Conservation (phyloP, 2,329 filamentous ascomycete species). For the Fusarium penzigii region DNA sequence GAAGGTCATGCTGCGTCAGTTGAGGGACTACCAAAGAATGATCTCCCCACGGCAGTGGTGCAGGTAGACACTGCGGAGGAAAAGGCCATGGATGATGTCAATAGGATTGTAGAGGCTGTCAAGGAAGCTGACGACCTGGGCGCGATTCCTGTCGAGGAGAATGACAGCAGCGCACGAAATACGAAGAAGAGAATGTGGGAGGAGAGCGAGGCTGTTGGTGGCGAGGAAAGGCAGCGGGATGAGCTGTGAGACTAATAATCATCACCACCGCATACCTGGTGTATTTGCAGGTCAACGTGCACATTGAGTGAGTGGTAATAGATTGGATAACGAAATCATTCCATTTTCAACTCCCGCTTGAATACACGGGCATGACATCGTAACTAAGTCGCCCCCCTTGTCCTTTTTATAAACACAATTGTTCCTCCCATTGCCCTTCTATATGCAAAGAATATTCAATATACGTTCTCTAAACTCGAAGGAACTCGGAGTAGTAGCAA, state of each 20-base stretch:
- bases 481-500: not conserved
- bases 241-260: slow-evolving; percentile 34
- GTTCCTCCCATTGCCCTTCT: not conserved
- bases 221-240: slow-evolving; percentile 38
- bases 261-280: not conserved
- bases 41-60: slow-evolving; percentile 53
- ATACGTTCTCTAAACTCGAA: not conserved
- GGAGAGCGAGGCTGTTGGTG: slow-evolving; percentile 23
- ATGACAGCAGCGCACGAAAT: slow-evolving; percentile 19
- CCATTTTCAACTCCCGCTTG: not conserved
- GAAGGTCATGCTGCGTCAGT: slow-evolving; percentile 32
- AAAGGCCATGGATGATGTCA: slow-evolving; percentile 54
- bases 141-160: slow-evolving; percentile 17
- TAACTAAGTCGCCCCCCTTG: not conserved
- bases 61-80: slow-evolving; percentile 27
- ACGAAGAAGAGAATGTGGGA: slow-evolving; percentile 34
- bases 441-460: not conserved
- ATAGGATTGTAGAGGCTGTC: slow-evolving; percentile 52
- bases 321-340: not conserved
- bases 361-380: not conserved
- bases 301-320: not conserved
- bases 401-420: not conserved
- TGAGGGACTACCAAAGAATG: slow-evolving; percentile 41
- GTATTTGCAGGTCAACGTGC: not conserved
- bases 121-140: slow-evolving; percentile 34